These are phyloP conservation scores for Cymbopogon citratus DNA, from an alignment of 176 grass and related monocot species.

Conservation along the genomic window DNA sequence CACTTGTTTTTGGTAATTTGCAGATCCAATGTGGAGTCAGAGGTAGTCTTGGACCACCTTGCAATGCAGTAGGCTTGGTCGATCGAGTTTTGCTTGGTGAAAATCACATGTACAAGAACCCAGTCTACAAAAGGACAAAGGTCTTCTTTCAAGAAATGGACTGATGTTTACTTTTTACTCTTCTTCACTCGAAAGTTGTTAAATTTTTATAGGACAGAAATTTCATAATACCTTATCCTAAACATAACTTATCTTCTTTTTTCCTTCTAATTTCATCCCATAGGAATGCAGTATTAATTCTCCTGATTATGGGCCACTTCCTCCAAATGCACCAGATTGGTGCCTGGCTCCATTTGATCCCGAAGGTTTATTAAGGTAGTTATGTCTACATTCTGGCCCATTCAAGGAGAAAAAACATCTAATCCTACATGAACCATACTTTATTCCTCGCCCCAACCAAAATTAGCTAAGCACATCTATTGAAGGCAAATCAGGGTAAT, in stretches of 20 bases:
- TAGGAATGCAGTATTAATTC: slow-evolving; percentile 95
- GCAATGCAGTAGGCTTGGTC: too few species aligned
- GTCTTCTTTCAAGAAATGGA: slow-evolving; percentile 33
- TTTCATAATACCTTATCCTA: neutral
- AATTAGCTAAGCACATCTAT: slow-evolving; percentile 12
- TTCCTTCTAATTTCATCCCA: slow-evolving; percentile 11
- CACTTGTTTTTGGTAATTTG: slow-evolving; percentile 34
- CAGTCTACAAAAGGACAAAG: too few species aligned
- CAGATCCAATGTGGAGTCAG: slow-evolving; percentile 75
- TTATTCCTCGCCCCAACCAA: neutral
- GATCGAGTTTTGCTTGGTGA: too few species aligned
- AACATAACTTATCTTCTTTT: neutral
- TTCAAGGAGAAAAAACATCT: neutral
- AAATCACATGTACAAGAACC: too few species aligned
- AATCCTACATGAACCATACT: neutral
- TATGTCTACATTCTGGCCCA: neutral
- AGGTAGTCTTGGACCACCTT: too few species aligned
- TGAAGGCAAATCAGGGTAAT: neutral
- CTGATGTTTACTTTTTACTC: neutral
- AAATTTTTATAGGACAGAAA: neutral
- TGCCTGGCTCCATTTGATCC: slow-evolving; percentile 91
- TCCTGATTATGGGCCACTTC: slow-evolving; percentile 86
- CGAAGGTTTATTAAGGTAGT: slow-evolving; percentile 87
- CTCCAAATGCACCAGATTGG: too few species aligned
- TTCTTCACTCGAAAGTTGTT: neutral